Base-by-base conservation (phyloP, 352 stramenopile species). In the Phytophthora tentaculata region DNA sequence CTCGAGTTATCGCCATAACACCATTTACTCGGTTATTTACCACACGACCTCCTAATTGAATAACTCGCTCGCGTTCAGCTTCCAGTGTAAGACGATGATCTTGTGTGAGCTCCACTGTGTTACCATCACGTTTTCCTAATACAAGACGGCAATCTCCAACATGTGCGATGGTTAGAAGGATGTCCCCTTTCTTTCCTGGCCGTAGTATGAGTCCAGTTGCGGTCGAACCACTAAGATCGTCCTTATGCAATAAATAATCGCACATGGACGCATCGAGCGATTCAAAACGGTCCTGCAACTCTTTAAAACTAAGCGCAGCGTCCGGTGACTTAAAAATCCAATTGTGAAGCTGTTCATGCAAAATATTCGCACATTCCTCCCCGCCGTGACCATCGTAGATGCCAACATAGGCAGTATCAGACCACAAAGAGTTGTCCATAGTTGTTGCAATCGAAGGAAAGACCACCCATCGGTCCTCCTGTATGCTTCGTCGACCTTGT, bases 311-410 rank as follows among this genome's bases (percentile, higher is more conserved):
- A 28, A 61, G 58, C 41, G 68, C 47, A 16, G 59, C 57, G 59
- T 86, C 74, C 0, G 56, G 64, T 4, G 73, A 70, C 3, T 66
- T 69, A 24, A 91, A 85, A 20, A 96, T 74, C 74, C 78, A 88
- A 39, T 59, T 64, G 56, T 96, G 89, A 28, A 97, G 74, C 51
- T 91, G 80, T 4, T 93, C 80, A 44, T 88, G 81, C 6, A 97
- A 76, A 49, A 92, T 91, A 28, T 74, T 83, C 14, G 86, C 79
- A 48, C 81, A 90, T 29, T 88, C 84, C 16, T 92, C 81, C 8
- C 90, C 90, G 1, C 83, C 83, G 22, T 97, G 90, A 22, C 90
- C 90, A 54, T 97, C 90, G 71, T 94, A 97, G 20, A 97, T 45
- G 0, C 82, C 90, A 16, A 92, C 71, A 53, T 91, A 96, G 9